These are phyloP conservation scores for Magnusiomyces paraingens DNA, from an alignment of 1,139 yeast genomes.

Conservation along the genomic window DNA sequence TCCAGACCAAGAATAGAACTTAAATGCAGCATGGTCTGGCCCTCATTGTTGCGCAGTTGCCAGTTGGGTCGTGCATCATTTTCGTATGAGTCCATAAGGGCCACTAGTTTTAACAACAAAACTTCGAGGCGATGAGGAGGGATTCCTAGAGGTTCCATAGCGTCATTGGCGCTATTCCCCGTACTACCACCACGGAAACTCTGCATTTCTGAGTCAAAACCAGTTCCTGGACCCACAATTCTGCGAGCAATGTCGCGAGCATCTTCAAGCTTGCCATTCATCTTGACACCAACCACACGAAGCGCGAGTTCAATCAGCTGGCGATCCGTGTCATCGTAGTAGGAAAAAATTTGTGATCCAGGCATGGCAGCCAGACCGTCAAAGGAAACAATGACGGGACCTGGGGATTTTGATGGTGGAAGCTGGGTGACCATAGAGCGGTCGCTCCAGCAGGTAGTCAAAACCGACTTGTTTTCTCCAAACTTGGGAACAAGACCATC, in stretches of 20 bases:
- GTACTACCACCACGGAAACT: conserved; percentile 1
- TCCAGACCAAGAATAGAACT: conserved; percentile 65
- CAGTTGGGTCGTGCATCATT: conserved; percentile 55
- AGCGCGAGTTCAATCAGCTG: conserved; percentile 83
- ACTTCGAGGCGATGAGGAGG: conserved; percentile 50
- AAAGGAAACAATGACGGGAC: conserved; percentile 81
- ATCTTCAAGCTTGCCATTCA: conserved; percentile 87
- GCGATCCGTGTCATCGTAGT: conserved; percentile 87
- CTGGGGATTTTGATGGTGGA: conserved; percentile 81
- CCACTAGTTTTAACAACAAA: conserved; percentile 56
- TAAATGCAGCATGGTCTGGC: conserved; percentile 77
- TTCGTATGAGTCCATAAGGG: conserved; percentile 54
- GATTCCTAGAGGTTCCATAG: conserved; percentile 13
- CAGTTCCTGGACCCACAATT: conserved; percentile 42
- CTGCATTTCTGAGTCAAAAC: conserved; percentile 12
- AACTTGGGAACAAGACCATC: conserved; percentile 76
- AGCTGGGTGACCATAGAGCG: conserved; percentile 81
- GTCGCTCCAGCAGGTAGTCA: conserved; percentile 91
- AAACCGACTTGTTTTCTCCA: conserved; percentile 73
- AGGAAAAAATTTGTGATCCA: conserved; percentile 62
- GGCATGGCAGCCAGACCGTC: conserved; percentile 36
- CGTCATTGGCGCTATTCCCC: conserved; percentile 5
- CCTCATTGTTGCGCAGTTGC: conserved; percentile 67
- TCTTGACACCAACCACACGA: conserved; percentile 85
- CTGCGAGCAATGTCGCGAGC: conserved; percentile 81